Conservation (phyloP, 2,329 filamentous ascomycete species). For the Talaromyces atroroseus region DNA sequence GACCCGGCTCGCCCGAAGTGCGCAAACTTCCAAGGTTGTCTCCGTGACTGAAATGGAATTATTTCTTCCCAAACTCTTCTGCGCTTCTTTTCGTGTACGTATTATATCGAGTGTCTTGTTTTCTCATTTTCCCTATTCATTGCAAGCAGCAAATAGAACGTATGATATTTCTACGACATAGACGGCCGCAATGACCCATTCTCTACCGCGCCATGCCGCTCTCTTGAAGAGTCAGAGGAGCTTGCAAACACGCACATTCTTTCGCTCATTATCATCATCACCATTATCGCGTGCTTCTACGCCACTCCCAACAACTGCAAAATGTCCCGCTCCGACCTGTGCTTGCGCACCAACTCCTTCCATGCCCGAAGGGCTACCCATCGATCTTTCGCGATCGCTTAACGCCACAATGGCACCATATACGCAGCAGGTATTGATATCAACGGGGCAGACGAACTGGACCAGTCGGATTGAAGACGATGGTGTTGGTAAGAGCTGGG, state of each 20-base stretch:
- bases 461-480: constrained; percentile 79
- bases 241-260: neutral
- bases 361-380: constrained; percentile 63
- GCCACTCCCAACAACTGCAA: constrained; percentile 44
- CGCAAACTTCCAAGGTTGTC: neutral
- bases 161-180: neutral
- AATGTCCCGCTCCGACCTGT: constrained; percentile 73
- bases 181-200: neutral
- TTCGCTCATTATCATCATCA: constrained; percentile 2
- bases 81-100: neutral
- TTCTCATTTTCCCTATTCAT: neutral
- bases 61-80: neutral
- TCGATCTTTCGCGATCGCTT: constrained; percentile 65
- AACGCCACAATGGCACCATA: constrained; percentile 75
- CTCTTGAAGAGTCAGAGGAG: neutral
- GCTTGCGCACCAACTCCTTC: constrained; percentile 67
- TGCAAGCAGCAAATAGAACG: neutral
- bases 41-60: neutral
- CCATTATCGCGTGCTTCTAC: constrained; percentile 4
- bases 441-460: constrained; percentile 78
- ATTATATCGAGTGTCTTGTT: neutral
- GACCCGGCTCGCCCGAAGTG: neutral
- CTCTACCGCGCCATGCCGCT: neutral
- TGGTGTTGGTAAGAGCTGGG: constrained; percentile 46
- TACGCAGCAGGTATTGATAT: constrained; percentile 75